A percentile compares a stretch with the other conserved stretches of the same genome.
phyloP scores from a whole-genome alignment of 345 rosid species.

The Populus ilicifolia region DNA sequence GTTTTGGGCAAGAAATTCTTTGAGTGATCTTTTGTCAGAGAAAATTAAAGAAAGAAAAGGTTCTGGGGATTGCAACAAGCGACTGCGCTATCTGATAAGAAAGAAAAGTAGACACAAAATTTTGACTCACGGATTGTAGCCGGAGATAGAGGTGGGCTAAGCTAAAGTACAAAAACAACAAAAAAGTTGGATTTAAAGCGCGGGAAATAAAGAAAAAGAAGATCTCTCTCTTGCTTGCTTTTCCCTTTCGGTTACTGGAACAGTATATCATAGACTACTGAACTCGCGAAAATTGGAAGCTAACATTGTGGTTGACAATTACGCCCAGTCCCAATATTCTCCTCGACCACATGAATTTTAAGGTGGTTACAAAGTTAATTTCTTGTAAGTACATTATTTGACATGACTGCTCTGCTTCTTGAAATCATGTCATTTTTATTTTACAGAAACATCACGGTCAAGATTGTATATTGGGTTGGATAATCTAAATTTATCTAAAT shows the following conservation, averaged over 20 bases:
- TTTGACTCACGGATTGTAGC: slow-evolving; percentile 41
- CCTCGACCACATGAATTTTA: no score
- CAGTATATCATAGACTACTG: background rate
- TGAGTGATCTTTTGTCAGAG: slow-evolving; percentile 1
- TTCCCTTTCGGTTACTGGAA: background rate
- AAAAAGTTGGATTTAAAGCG: slow-evolving; percentile 32
- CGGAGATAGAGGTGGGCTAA: slow-evolving; percentile 17
- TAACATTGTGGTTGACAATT: no score
- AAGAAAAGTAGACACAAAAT: slow-evolving; percentile 28
- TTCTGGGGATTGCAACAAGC: slow-evolving; percentile 16
- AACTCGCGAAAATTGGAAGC: no score
- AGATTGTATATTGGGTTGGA: no score
- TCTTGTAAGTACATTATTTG: no score
- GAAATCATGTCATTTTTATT: no score
- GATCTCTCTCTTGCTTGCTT: background rate
- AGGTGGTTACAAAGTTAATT: no score
- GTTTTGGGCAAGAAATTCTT: slow-evolving; percentile 8
- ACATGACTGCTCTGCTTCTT: no score
- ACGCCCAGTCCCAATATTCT: no score
- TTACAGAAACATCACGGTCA: no score
- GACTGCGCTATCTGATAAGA: background rate
- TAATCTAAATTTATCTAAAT: no score
- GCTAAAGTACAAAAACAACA: background rate
- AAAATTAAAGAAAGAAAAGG: slow-evolving; percentile 2
- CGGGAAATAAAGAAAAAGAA: slow-evolving; percentile 21